A percentile compares a stretch with the other conserved stretches of the same genome.
phyloP scores from a whole-genome alignment of 345 rosid genomes.

The Pistacia vera region DNA sequence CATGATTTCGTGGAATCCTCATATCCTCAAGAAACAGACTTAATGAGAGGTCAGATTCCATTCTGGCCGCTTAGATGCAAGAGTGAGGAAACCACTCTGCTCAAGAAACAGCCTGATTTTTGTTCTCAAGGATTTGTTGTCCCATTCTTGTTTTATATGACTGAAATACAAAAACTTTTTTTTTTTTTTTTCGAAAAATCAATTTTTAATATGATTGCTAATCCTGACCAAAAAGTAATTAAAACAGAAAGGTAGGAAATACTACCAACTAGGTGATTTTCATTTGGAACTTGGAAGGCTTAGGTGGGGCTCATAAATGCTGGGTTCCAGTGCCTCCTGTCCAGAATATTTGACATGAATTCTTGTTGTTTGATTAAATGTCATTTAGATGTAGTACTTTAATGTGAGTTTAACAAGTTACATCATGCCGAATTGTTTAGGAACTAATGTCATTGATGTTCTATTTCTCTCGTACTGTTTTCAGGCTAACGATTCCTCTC shows the following conservation, averaged over 20 bases:
- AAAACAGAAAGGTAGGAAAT: background rate
- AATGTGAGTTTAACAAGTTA: background rate
- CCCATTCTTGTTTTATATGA: background rate
- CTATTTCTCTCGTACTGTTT: background rate
- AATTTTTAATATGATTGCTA: background rate
- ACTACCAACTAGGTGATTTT: background rate
- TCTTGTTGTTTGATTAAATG: background rate
- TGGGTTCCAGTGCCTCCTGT: background rate
- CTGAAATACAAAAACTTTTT: too few relatives aligned
- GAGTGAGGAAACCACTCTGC: background rate
- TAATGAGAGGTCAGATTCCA: background rate
- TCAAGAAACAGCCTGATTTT: background rate
- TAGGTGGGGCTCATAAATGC: background rate
- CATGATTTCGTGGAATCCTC: background rate
- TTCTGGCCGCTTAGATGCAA: background rate
- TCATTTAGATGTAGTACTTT: background rate
- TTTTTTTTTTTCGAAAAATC: too few relatives aligned
- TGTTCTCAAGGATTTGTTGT: background rate
- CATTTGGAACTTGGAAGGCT: background rate
- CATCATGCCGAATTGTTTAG: background rate
- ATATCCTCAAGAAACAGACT: background rate
- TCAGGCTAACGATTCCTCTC: constrained; percentile 44
- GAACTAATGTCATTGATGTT: background rate
- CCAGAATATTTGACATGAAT: background rate
- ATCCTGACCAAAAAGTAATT: too few relatives aligned